Conservation (phyloP, 1,284 basidiomycete species). For the Heterobasidion irregulare region DNA sequence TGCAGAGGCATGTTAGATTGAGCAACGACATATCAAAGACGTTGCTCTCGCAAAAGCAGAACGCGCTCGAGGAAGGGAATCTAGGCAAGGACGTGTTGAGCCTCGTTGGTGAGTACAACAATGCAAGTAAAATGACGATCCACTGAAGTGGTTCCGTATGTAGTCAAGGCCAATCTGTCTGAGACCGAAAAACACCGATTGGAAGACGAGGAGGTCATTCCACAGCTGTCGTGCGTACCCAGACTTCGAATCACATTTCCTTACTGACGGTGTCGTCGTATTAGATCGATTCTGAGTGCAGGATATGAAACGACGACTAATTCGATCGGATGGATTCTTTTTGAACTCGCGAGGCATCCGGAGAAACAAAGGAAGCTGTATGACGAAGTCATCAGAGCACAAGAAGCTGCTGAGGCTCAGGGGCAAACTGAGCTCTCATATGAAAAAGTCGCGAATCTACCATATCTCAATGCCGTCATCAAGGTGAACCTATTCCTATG, state of each 20-base stretch:
- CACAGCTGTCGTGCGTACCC: constrained; percentile 40
- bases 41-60: constrained; percentile 18
- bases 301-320: constrained; percentile 49
- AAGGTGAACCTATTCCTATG: constrained; percentile 27
- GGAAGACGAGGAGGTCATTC: constrained; percentile 40
- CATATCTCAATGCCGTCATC: constrained; percentile 39
- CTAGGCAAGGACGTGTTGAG: constrained; percentile 31
- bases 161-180: constrained; percentile 47
- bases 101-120: constrained; percentile 25
- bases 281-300: constrained; percentile 30
- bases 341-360: constrained; percentile 31
- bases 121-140: background rate
- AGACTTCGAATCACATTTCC: background rate
- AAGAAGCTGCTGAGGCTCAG: background rate
- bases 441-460: constrained; percentile 43
- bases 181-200: constrained; percentile 34
- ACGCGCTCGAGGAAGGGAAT: constrained; percentile 22
- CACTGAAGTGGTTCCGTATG: background rate
- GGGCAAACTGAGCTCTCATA: constrained; percentile 21
- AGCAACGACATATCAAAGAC: constrained; percentile 32
- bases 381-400: constrained; percentile 25
- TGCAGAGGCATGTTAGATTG: constrained; percentile 26
- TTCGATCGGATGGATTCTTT: constrained; percentile 30
- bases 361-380: constrained; percentile 30
- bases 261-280: background rate